Conservation (phyloP, 768 basidiomycete species). For the Polyporus arcularius region DNA sequence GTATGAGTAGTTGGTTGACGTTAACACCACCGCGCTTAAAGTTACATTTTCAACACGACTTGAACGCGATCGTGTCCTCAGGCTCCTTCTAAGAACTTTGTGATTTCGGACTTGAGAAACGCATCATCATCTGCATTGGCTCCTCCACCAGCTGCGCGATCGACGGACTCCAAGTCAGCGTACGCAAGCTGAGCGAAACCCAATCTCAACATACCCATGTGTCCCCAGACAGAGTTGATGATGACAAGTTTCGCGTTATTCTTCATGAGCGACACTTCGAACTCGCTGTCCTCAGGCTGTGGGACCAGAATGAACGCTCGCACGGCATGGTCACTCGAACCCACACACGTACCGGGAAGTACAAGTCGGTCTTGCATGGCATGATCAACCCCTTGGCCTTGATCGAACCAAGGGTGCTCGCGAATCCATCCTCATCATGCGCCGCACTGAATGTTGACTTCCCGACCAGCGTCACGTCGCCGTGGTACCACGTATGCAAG, state of each 20-base stretch:
- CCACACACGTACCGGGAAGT: slow-evolving; percentile 48
- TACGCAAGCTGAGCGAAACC: too few species aligned
- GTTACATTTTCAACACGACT: too few species aligned
- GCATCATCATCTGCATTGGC: too few species aligned
- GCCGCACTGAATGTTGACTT: neutral
- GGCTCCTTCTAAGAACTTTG: too few species aligned
- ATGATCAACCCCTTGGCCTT: slow-evolving; percentile 56
- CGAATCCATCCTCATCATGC: slow-evolving; percentile 37
- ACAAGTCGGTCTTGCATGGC: slow-evolving; percentile 61
- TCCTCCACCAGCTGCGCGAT: too few species aligned
- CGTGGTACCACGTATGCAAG: slow-evolving; percentile 51
- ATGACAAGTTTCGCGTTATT: slow-evolving; percentile 47
- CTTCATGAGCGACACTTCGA: slow-evolving; percentile 45
- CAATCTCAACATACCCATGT: slow-evolving; percentile 48
- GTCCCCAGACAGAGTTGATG: slow-evolving; percentile 61
- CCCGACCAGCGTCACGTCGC: slow-evolving; percentile 47
- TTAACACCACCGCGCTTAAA: too few species aligned
- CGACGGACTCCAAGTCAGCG: too few species aligned
- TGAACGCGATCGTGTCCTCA: too few species aligned
- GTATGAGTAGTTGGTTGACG: too few species aligned
- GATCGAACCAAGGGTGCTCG: slow-evolving; percentile 41
- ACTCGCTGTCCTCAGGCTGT: slow-evolving; percentile 59
- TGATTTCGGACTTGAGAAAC: too few species aligned
- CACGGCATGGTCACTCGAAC: neutral
- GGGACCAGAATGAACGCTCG: too few species aligned